These are phyloP conservation scores for Penicillium simplicissimum DNA, from an alignment of 495 filamentous ascomycete genomes.

Conservation along the genomic window DNA sequence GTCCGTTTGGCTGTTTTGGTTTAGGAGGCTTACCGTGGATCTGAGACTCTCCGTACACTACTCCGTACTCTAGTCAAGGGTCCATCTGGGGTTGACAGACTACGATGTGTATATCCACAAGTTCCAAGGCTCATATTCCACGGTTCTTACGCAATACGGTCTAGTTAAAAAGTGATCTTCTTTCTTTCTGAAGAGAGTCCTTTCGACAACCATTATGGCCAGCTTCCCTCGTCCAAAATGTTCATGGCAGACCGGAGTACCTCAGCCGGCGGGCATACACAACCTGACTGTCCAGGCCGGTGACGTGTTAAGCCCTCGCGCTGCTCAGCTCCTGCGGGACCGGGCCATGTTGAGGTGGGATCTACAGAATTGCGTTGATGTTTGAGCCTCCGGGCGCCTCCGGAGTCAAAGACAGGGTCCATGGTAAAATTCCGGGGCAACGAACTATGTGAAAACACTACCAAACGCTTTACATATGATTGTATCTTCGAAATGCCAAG, in stretches of 20 bases:
- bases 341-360: background rate
- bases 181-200: too few relatives aligned
- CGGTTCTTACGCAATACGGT: too few relatives aligned
- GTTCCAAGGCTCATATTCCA: background rate
- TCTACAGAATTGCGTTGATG: background rate
- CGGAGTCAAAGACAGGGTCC: background rate
- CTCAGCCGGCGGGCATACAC: background rate
- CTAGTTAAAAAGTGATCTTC: too few relatives aligned
- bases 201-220: background rate
- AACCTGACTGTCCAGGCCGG: background rate
- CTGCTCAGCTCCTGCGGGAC: background rate
- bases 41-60: slow-evolving; percentile 4
- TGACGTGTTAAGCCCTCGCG: background rate
- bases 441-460: too few relatives aligned
- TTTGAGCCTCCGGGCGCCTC: background rate
- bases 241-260: background rate
- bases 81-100: background rate
- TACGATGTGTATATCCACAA: background rate
- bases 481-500: background rate
- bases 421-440: background rate
- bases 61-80: too few relatives aligned
- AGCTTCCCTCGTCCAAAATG: background rate
- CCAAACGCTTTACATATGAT: too few relatives aligned
- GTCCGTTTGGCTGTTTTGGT: background rate
- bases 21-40: slow-evolving; percentile 7